Percentiles rank a stretch among this genome's conserved stretches.
These are phyloP conservation scores for Penicillium sp. DNA, from an alignment of 2,329 filamentous ascomycete genomes.

Conservation along the genomic window DNA sequence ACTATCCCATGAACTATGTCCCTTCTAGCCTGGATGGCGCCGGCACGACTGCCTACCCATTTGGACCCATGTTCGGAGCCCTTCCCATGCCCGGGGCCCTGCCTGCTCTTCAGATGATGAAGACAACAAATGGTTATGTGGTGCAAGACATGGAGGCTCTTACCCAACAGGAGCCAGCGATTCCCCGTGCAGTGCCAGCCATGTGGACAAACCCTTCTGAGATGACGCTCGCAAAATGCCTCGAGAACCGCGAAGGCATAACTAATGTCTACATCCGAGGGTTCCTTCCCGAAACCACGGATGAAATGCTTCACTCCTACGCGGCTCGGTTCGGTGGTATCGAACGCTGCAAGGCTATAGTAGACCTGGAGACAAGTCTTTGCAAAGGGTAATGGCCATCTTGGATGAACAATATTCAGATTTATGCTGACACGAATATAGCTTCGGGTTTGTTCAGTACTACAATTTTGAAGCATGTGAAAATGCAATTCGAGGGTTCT, in stretches of 20 bases:
- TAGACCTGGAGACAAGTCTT: constrained; percentile 86
- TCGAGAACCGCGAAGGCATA: constrained; percentile 92
- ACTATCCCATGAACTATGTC: constrained; percentile 57
- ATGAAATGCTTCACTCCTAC: constrained; percentile 81
- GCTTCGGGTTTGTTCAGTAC: constrained; percentile 98
- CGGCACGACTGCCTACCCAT: constrained; percentile 46
- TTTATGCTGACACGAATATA: constrained; percentile 41
- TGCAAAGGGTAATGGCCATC: constrained; percentile 80
- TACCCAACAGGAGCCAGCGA: constrained; percentile 72
- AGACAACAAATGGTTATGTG: constrained; percentile 46
- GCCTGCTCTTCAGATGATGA: constrained; percentile 47
- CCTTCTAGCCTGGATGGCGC: constrained; percentile 57
- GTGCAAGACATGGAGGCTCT: constrained; percentile 61
- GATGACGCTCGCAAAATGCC: constrained; percentile 87
- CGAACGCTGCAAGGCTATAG: constrained; percentile 97
- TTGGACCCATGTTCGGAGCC: constrained; percentile 67
- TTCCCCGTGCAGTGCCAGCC: constrained; percentile 87
- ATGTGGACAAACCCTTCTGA: constrained; percentile 78
- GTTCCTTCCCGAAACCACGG: constrained; percentile 90
- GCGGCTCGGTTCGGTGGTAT: constrained; percentile 87
- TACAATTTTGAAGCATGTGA: constrained; percentile 84
- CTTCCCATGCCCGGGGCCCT: constrained; percentile 27
- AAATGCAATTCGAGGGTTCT: constrained; percentile 93
- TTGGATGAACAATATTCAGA: not conserved
- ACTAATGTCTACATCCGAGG: constrained; percentile 98